Evolutionary conservation across 192 early-diverging fungal species (phyloP), one percentile per base, ranked within the genome.

Genomic region (Umbelopsis ramanniana): DNA sequence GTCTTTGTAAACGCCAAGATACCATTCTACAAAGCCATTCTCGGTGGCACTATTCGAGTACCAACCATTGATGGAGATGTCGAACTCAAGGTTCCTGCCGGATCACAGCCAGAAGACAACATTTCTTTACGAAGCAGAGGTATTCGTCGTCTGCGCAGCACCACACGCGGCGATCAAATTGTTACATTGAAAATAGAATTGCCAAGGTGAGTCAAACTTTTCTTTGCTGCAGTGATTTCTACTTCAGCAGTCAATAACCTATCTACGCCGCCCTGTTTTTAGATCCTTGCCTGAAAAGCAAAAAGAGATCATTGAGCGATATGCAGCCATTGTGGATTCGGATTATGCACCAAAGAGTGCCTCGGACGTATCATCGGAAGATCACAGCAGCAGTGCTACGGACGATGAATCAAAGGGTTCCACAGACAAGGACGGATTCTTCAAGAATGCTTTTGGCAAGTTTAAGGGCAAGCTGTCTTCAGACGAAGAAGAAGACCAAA

Each of bases 51-150:
- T 1, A 78, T 97, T 7, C 85, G 89, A 7, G 88, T 99, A 17
- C 96, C 94, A 2, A 98, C 97, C 10, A 87, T 99, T 9, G 96
- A 99, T 77, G 96, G 97, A 37, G 94, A 97, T 72, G 95, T 98
- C 1, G 96, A 99, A 67, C 80, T 99, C 38, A 93, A 88, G 54
- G 78, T 99, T 48, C 90, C 90, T 21, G 66, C 90, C 11, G 96
- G 96, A 46, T 89, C 92, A 7, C 97, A 99, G 76, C 95, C 97
- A 0, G 91, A 90, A n/a, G 96, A 97, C 37, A 84, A 89, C 55
- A 92, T 91, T 67, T 76, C 88, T 19, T 79, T 99, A 77, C 86
- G 91, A 71, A 85, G 84, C 19, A 90, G 94, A 37, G 97, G 97
- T 47, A 87, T 94, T 21, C 81, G 83, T 45, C 81, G 84, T 40